Evolutionary conservation across 2,329 filamentous ascomycete species (phyloP).

Genomic region (Chalaropsis ovoidea): DNA sequence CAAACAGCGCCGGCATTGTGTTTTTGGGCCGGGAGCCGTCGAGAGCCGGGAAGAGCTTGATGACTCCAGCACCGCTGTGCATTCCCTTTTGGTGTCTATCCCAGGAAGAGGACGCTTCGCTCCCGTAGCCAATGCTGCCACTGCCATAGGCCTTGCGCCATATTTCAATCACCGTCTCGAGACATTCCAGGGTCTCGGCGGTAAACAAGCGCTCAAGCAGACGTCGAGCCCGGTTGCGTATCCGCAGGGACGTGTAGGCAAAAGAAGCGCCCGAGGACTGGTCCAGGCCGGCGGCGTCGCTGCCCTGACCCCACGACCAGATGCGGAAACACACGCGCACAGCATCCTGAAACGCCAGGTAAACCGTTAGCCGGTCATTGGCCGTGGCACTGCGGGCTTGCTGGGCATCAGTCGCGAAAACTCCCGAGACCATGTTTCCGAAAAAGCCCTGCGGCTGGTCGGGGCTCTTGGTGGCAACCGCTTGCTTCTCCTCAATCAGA

Average conservation of each 20-base stretch:
- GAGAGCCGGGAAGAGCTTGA: conserved; percentile 79
- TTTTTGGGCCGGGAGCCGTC: conserved; percentile 86
- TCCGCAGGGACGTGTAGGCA: conserved; percentile 76
- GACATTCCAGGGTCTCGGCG: conserved; percentile 82
- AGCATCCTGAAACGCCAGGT: conserved; percentile 93
- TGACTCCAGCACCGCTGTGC: conserved; percentile 47
- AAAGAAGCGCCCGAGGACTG: conserved; percentile 67
- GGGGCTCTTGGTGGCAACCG: conserved; percentile 60
- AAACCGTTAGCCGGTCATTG: conserved; percentile 83
- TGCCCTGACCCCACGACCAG: conserved; percentile 79
- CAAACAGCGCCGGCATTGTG: conserved; percentile 87
- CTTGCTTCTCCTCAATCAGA: conserved; percentile 61
- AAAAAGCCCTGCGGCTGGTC: conserved; percentile 83
- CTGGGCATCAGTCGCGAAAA: conserved; percentile 68
- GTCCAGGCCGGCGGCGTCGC: conserved; percentile 51
- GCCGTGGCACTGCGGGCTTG: conserved; percentile 76
- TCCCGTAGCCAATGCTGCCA: conserved; percentile 30
- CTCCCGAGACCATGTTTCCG: conserved; percentile 85
- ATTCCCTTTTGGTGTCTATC: conserved; percentile 9
- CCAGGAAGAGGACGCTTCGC: not conserved
- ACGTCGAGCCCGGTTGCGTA: conserved; percentile 79
- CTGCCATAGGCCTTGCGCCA: conserved; percentile 49
- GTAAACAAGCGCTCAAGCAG: conserved; percentile 87
- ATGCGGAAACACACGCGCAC: conserved; percentile 86
- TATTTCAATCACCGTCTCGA: conserved; percentile 80